phyloP scores from a whole-genome alignment of 306 rosid species.

The Dalbergia cochinchinensis region DNA sequence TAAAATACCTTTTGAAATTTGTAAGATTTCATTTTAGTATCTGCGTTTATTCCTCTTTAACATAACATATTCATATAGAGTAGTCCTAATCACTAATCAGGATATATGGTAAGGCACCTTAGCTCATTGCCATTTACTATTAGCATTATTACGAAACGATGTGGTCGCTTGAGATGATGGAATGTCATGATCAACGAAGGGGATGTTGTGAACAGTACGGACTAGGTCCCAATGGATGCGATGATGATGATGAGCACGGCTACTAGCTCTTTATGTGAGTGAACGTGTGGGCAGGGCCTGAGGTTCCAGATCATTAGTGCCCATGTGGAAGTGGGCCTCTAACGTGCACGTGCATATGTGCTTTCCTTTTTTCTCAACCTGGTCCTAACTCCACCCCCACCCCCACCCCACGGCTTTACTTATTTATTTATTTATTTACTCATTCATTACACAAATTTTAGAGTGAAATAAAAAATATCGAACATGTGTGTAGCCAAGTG shows the following conservation, averaged over 20 bases:
- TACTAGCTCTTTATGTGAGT: constrained; percentile 50
- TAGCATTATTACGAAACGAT: constrained; percentile 3
- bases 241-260: constrained; percentile 40
- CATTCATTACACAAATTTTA: not conserved
- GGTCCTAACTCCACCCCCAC: constrained; percentile 42
- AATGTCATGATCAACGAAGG: constrained; percentile 54
- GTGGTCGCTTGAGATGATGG: constrained; percentile 49
- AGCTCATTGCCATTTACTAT: not conserved
- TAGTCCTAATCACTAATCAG: too few relatives aligned
- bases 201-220: constrained; percentile 57
- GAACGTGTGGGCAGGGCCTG: constrained; percentile 70
- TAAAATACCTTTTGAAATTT: too few relatives aligned
- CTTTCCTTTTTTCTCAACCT: constrained; percentile 48
- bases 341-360: constrained; percentile 80
- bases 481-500: constrained; percentile 40
- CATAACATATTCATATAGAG: too few relatives aligned
- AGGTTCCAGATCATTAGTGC: constrained; percentile 62
- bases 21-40: too few relatives aligned
- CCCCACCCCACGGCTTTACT: not conserved
- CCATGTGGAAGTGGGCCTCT: constrained; percentile 86
- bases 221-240: constrained; percentile 59
- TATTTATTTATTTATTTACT: not conserved
- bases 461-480: too few relatives aligned
- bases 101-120: too few relatives aligned
- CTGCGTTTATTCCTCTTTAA: too few relatives aligned